Conservation (phyloP, 352 stramenopile genomes). For the Pelagophyceae sp. region DNA sequence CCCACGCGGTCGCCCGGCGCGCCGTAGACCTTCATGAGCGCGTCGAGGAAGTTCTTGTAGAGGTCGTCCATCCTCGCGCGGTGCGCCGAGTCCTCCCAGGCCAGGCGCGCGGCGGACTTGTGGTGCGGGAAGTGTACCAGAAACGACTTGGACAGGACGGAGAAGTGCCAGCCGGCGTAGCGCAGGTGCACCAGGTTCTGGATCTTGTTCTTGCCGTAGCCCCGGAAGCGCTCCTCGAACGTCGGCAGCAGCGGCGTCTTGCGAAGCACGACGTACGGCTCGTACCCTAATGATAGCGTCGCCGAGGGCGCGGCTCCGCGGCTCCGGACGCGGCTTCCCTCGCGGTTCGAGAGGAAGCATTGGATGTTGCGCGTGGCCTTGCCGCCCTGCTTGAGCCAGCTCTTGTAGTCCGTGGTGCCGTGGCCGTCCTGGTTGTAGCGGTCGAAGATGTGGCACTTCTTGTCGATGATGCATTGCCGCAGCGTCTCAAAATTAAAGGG, state of each 20-base stretch:
- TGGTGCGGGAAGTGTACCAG: conserved; percentile 11
- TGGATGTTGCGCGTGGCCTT: conserved; percentile 39
- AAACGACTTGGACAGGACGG: not conserved
- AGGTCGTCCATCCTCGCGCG: not conserved
- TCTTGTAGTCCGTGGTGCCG: conserved; percentile 48
- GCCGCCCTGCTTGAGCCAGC: conserved; percentile 38
- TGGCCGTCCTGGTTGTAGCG: conserved; percentile 55
- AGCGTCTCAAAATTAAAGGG: conserved; percentile 41
- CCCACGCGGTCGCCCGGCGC: not conserved
- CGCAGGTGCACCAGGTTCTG: conserved; percentile 56
- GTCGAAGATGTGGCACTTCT: conserved; percentile 46
- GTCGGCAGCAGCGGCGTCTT: conserved; percentile 50
- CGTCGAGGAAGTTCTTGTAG: conserved; percentile 1
- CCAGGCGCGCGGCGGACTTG: not conserved
- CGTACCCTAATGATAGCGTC: no score
- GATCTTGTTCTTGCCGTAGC: conserved; percentile 69
- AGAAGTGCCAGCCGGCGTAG: conserved; percentile 47
- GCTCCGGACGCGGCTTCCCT: no score
- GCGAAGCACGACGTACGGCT: conserved; percentile 55
- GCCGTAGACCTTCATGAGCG: conserved; percentile 4
- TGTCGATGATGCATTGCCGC: conserved; percentile 32
- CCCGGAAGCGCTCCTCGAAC: conserved; percentile 56
- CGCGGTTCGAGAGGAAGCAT: conserved; percentile 53
- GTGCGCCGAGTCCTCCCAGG: not conserved
- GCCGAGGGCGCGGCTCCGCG: not conserved